These are phyloP conservation scores for Schwanniomyces vanrijiae DNA, from an alignment of 805 yeast genomes.

Conservation along the genomic window DNA sequence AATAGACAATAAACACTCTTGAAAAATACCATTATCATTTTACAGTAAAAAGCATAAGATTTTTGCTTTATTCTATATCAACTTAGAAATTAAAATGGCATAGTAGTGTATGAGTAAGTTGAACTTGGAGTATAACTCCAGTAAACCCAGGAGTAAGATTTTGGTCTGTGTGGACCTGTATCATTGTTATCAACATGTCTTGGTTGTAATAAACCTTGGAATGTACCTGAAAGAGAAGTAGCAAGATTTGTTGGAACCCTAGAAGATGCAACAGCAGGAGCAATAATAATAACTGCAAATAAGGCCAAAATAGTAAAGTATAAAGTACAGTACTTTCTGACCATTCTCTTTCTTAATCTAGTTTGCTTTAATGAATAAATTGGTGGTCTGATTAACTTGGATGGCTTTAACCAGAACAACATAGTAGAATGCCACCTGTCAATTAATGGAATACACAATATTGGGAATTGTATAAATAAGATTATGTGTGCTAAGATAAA, in stretches of 20 bases:
- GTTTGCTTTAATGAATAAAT: constrained; percentile 96
- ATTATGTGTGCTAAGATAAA: constrained; percentile 89
- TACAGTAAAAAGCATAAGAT: constrained; percentile 1
- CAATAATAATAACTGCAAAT: constrained; percentile 77
- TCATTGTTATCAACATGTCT: constrained; percentile 79
- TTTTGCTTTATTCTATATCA: neutral
- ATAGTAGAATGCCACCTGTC: constrained; percentile 98
- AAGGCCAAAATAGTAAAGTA: constrained; percentile 69
- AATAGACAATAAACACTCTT: neutral
- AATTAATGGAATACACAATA: constrained; percentile 78
- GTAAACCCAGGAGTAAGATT: constrained; percentile 38
- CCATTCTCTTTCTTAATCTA: constrained; percentile 95
- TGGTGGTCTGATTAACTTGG: constrained; percentile 97
- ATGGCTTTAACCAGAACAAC: constrained; percentile 98
- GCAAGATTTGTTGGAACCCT: constrained; percentile 38
- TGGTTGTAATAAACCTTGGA: constrained; percentile 85
- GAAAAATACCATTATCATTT: neutral
- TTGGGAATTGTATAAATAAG: constrained; percentile 85
- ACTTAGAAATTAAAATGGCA: constrained; percentile 12
- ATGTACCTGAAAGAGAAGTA: constrained; percentile 30
- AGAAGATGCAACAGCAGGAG: constrained; percentile 85
- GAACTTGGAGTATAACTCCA: constrained; percentile 55
- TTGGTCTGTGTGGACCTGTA: constrained; percentile 57
- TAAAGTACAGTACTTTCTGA: constrained; percentile 83
- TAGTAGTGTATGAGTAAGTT: constrained; percentile 57